Evolutionary conservation across 1,284 basidiomycete genomes (phyloP).

Genomic region (Lignosus rhinocerotis): DNA sequence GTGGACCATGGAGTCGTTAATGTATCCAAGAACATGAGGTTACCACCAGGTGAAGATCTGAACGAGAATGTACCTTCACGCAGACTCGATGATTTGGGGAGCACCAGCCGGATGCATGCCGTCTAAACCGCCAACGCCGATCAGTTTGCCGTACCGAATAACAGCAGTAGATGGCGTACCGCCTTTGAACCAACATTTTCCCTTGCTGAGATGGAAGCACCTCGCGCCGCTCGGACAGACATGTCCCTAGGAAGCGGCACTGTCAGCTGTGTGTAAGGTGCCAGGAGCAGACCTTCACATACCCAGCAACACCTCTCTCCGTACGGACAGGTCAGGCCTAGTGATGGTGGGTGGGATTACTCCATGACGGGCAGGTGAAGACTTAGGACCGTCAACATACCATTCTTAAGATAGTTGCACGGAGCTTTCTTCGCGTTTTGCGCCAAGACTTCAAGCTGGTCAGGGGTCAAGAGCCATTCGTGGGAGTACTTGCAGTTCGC

Average conservation of each 20-base stretch:
- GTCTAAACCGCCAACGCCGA: conserved; percentile 12
- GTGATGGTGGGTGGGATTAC: not conserved
- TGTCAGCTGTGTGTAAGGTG: not conserved
- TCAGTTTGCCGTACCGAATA: not conserved
- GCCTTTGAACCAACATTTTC: conserved; percentile 84
- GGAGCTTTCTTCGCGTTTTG: conserved; percentile 79
- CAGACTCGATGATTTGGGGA: conserved; percentile 7
- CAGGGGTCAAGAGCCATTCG: conserved; percentile 67
- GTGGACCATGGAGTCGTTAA: conserved; percentile 5
- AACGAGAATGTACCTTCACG: not conserved
- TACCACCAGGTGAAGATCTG: not conserved
- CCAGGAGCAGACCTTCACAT: conserved; percentile 5
- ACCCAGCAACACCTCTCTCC: conserved; percentile 70
- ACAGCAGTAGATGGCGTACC: conserved; percentile 43
- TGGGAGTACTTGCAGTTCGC: conserved; percentile 78
- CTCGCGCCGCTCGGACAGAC: conserved; percentile 76
- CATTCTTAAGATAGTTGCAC: conserved; percentile 77
- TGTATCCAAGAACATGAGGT: conserved; percentile 12
- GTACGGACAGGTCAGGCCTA: conserved; percentile 70
- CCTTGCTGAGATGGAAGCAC: conserved; percentile 43
- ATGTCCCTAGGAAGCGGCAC: conserved; percentile 52
- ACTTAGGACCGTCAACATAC: conserved; percentile 34
- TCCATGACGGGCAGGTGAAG: not conserved
- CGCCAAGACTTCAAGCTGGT: conserved; percentile 64
- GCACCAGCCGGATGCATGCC: conserved; percentile 24